phyloP scores from a whole-genome alignment of 345 rosid genomes.

The Bretschneidera sinensis region DNA sequence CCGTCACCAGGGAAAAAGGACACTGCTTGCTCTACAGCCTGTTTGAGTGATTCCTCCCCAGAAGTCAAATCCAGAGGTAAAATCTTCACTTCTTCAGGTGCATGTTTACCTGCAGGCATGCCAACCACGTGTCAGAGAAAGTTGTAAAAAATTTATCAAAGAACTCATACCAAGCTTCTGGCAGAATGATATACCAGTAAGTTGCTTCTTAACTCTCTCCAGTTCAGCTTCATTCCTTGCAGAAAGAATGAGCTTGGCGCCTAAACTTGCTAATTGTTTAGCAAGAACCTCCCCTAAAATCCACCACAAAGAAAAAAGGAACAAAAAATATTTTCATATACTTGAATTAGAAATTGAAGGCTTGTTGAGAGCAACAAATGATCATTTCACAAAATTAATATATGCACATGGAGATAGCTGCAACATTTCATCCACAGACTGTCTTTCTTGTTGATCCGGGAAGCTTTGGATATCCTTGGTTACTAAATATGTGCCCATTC shows the following conservation, averaged over 20 bases:
- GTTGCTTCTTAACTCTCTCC: constrained; percentile 67
- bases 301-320: constrained; percentile 8
- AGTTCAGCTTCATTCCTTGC: constrained; percentile 74
- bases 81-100: constrained; percentile 64
- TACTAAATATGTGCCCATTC: no score
- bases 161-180: background rate
- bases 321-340: background rate
- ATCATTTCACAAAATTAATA: background rate
- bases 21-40: constrained; percentile 71
- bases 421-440: no score
- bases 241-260: constrained; percentile 91
- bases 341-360: background rate
- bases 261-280: constrained; percentile 72
- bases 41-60: constrained; percentile 59
- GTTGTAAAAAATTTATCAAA: background rate
- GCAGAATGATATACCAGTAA: constrained; percentile 44
- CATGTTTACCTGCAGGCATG: constrained; percentile 60
- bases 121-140: constrained; percentile 9
- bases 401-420: background rate
- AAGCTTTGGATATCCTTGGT: background rate
- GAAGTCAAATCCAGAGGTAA: constrained; percentile 86
- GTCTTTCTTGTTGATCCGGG: background rate
- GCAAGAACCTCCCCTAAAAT: constrained; percentile 78
- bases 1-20: constrained; percentile 61
- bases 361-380: background rate